phyloP scores from a whole-genome alignment of 2,329 filamentous ascomycete genomes.

The Knufia fluminis region DNA sequence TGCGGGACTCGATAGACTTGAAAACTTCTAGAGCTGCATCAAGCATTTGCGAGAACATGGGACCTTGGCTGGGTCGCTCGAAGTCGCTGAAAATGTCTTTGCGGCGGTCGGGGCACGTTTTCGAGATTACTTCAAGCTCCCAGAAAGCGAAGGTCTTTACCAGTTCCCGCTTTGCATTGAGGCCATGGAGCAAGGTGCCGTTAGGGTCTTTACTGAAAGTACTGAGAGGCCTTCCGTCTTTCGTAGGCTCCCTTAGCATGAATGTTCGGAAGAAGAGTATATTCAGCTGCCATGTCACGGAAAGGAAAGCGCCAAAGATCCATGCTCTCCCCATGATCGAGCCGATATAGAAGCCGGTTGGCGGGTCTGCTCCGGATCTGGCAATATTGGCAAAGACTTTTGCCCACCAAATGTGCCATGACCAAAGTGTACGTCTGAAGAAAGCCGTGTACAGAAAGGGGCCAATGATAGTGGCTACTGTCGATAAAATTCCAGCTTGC shows the following conservation, averaged over 20 bases:
- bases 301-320: slow-evolving; percentile 56
- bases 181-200: slow-evolving; percentile 72
- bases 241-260: slow-evolving; percentile 70
- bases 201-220: slow-evolving; percentile 83
- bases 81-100: slow-evolving; percentile 80
- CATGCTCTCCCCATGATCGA: slow-evolving; percentile 46
- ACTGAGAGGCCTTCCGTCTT: slow-evolving; percentile 75
- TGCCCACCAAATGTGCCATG: slow-evolving; percentile 59
- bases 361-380: slow-evolving; percentile 55
- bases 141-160: slow-evolving; percentile 79
- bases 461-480: slow-evolving; percentile 37
- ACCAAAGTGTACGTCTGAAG: slow-evolving; percentile 58
- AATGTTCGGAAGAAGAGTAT: slow-evolving; percentile 74
- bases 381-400: slow-evolving; percentile 68
- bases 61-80: slow-evolving; percentile 61
- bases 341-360: slow-evolving; percentile 46
- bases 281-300: slow-evolving; percentile 64
- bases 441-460: slow-evolving; percentile 53
- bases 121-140: slow-evolving; percentile 75
- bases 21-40: slow-evolving; percentile 60
- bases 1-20: slow-evolving; percentile 55
- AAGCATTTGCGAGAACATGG: slow-evolving; percentile 73
- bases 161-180: slow-evolving; percentile 73
- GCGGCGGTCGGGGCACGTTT: slow-evolving; percentile 63
- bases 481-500: slow-evolving; percentile 29